Evolutionary conservation across 176 grass and related monocot genomes (phyloP), one percentile per base, ranked within the genome.

Genomic region (Zoysia japonica): DNA sequence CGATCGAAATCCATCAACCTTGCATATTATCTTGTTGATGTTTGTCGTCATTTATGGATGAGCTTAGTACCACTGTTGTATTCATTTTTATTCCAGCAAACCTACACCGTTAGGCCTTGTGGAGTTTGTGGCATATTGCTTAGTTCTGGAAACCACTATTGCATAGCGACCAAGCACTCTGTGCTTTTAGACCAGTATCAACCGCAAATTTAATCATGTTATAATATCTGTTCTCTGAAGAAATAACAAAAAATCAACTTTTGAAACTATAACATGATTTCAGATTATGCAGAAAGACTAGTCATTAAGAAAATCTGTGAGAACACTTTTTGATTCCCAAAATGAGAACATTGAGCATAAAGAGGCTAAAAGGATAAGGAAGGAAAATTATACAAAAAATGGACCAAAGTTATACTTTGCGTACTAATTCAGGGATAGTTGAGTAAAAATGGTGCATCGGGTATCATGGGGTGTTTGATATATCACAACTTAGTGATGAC

Each of bases 401-500:
- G 1, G 35, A 39, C 43, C 13, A 3, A 44, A 42, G 17, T 43
- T 70, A 41, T 76, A 81, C 11, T 36, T 69, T 80, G 38, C 0
- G 1, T 72, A 14, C 15, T 41, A 47, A 47, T 78, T 66, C 36
- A 73, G 80, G 63, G 37, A 47, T 83, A 47, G 57, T 43, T 71
- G 67, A 54, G 68, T 47, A 1, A 75, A 54, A 79, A 57, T 11
- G 56, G 2, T 70, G 43, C 68, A 83, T 47, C 1, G 2, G 53
- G 61, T 52, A 78, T 67, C 72, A 67, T 77, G 11, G 39, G 16
- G 11, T 45, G 47, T 59, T 67, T 67, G 65, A 9, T 57, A 85
- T 81, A 45, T 69, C 78, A 81, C 77, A 71, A 46, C 60, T 72
- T 77, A 76, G 59, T 72, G 72, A 78, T 55, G 66, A 68, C 52